Evolutionary conservation across 805 yeast species (phyloP), one percentile per base, ranked within the genome.

Genomic region (Sungouiella blattae): DNA sequence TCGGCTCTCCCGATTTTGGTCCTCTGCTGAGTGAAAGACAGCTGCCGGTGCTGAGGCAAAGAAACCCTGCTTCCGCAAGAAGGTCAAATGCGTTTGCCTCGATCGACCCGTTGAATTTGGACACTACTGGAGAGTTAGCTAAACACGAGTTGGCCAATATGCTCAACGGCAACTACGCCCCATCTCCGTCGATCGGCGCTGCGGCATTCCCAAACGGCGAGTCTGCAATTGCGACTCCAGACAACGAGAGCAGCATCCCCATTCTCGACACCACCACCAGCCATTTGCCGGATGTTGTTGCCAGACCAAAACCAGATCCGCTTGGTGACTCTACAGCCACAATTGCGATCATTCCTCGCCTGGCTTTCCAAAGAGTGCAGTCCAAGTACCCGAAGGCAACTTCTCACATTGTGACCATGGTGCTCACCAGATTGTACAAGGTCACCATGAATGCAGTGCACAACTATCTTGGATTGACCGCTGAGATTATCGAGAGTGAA

Each of bases 371-470:
- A 36, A 67, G 83, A 35, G 72, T 91, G 26, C 81, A 84, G 5
- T 55, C 66, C 20, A 84, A 80, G 48, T 87, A 80, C 53, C 98
- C 98, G 5, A 77, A 84, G 43, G 86, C 96, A 1, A 83, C 96
- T 0, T 86, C 96, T 0, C 96, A 89, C 57, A 89, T 93, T 20
- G 91, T 91, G 11, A 96, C 94, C 49, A 88, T 91, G 77, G 87
- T 91, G 16, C 63, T 91, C 37, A 82, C 95, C 1, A 74, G 95
- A 43, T 69, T 93, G 35, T 87, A 87, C 55, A 76, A 94, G 46
- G 96, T 93, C 6, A 91, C 98, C 0, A 80, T 91, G 58, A 89
- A 86, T 52, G 86, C 97, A 0, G 86, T 93, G 7, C 93, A 89
- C 55, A 74, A 77, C 43, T 93, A 91, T 56, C 66, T 91, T 32